Evolutionary conservation across 305 asterid species (phyloP).

Genomic region (Ilex paraguariensis): DNA sequence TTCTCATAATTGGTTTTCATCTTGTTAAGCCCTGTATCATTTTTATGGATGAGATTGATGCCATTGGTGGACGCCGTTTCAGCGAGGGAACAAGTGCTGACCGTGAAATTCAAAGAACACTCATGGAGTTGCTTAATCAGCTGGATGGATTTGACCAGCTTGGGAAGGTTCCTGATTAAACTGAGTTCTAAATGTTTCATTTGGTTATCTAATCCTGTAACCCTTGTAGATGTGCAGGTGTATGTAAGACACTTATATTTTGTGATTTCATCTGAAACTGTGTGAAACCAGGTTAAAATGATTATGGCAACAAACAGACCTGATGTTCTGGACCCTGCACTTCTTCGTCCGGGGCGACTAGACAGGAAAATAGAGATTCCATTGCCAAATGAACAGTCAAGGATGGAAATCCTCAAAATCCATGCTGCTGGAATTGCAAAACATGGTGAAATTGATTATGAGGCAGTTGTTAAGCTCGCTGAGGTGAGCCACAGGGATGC

Average conservation of each 20-base stretch:
- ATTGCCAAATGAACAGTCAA: conserved; percentile 90
- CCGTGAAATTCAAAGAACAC: conserved; percentile 88
- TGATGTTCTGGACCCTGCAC: conserved; percentile 93
- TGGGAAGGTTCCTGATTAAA: conserved; percentile 54
- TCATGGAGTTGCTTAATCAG: conserved; percentile 89
- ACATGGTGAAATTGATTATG: conserved; percentile 96
- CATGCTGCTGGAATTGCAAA: conserved; percentile 97
- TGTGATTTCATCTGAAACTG: neutral
- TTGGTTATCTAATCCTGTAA: neutral
- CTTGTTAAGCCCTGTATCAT: conserved; percentile 47
- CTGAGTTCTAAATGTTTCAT: conserved; percentile 2
- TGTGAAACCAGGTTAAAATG: conserved; percentile 68
- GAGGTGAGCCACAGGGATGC: conserved; percentile 41
- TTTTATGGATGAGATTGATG: conserved; percentile 27
- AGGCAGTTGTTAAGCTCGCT: conserved; percentile 94
- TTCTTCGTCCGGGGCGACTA: conserved; percentile 90
- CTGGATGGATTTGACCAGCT: conserved; percentile 92
- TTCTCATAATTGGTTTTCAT: conserved; percentile 9
- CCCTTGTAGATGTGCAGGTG: neutral
- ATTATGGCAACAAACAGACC: conserved; percentile 94
- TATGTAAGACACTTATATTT: neutral
- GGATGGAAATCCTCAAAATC: conserved; percentile 88
- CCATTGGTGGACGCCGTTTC: conserved; percentile 55
- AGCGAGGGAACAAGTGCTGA: conserved; percentile 97
- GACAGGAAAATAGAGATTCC: conserved; percentile 64